Evolutionary conservation across 495 filamentous ascomycete genomes (phyloP).

Genomic region (Daldinia bambusicola): DNA sequence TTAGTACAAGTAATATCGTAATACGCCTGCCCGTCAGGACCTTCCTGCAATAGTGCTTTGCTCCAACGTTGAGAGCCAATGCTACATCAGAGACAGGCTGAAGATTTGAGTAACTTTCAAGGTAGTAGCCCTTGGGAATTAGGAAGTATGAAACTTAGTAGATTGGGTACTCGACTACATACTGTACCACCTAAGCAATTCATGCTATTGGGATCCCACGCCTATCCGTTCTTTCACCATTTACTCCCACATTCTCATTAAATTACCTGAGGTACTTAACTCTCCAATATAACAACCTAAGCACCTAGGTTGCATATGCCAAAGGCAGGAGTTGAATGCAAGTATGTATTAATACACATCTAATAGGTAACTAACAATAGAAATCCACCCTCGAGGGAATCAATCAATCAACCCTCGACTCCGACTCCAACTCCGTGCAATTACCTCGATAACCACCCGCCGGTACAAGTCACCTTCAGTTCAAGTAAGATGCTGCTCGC

Average conservation of each 20-base stretch:
- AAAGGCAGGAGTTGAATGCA: constrained; percentile 10
- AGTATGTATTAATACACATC: constrained; percentile 14
- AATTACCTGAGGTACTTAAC: neutral
- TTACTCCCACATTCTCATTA: too few relatives aligned
- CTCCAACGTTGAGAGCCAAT: too few relatives aligned
- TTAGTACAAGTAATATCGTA: neutral
- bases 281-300: neutral
- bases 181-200: too few relatives aligned
- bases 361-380: neutral
- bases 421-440: constrained; percentile 17
- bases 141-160: too few relatives aligned
- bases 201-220: too few relatives aligned
- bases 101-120: too few relatives aligned
- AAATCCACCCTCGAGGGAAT: constrained; percentile 10
- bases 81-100: too few relatives aligned
- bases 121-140: too few relatives aligned
- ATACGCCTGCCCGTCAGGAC: too few relatives aligned
- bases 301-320: too few relatives aligned
- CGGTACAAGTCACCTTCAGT: neutral
- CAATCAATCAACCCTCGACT: constrained; percentile 15
- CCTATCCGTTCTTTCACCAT: neutral
- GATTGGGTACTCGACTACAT: too few relatives aligned
- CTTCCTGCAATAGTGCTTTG: too few relatives aligned
- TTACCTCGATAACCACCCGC: constrained; percentile 5
- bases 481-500: constrained; percentile 1